These are phyloP conservation scores for Ramularia collo-cygni DNA, from an alignment of 2,329 filamentous ascomycete species.

Conservation along the genomic window DNA sequence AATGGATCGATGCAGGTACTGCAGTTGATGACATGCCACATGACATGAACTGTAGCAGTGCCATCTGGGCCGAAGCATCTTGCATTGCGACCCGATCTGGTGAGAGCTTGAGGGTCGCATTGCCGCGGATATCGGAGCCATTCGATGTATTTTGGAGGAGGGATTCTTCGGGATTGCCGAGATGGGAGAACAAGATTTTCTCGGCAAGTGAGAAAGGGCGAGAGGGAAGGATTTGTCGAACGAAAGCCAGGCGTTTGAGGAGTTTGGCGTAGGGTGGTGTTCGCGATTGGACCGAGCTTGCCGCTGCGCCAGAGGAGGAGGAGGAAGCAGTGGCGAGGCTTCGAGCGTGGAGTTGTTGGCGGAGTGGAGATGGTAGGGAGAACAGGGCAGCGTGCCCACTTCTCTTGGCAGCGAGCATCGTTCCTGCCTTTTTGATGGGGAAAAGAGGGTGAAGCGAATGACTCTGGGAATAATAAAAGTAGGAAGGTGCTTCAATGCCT, in stretches of 20 bases:
- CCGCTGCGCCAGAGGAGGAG: constrained; percentile 14
- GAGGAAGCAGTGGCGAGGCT: constrained; percentile 28
- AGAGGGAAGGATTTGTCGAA: constrained; percentile 60
- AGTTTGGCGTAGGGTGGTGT: constrained; percentile 79
- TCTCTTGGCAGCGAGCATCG: constrained; percentile 22
- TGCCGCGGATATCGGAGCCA: constrained; percentile 75
- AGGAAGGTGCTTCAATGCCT: constrained; percentile 1
- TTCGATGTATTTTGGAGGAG: constrained; percentile 76
- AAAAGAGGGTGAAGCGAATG: constrained; percentile 1
- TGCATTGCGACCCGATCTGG: constrained; percentile 98
- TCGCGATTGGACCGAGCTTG: constrained; percentile 42
- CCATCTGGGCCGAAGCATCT: constrained; percentile 98
- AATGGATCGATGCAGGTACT: constrained; percentile 95
- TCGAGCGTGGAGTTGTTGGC: constrained; percentile 21
- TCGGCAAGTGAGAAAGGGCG: constrained; percentile 78
- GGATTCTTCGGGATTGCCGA: constrained; percentile 83
- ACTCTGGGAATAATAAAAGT: neutral
- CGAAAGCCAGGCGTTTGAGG: constrained; percentile 66
- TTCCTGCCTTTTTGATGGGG: constrained; percentile 11
- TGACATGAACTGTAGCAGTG: constrained; percentile 95
- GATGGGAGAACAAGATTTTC: constrained; percentile 96
- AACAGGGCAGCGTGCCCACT: constrained; percentile 9
- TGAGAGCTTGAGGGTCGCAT: constrained; percentile 91
- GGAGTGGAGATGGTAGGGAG: constrained; percentile 15
- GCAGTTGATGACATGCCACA: constrained; percentile 84